A percentile compares a stretch with the other conserved stretches of the same genome.
Evolutionary conservation across 2,329 filamentous ascomycete genomes (phyloP).

Genomic region (Fusarium xyrophilum): DNA sequence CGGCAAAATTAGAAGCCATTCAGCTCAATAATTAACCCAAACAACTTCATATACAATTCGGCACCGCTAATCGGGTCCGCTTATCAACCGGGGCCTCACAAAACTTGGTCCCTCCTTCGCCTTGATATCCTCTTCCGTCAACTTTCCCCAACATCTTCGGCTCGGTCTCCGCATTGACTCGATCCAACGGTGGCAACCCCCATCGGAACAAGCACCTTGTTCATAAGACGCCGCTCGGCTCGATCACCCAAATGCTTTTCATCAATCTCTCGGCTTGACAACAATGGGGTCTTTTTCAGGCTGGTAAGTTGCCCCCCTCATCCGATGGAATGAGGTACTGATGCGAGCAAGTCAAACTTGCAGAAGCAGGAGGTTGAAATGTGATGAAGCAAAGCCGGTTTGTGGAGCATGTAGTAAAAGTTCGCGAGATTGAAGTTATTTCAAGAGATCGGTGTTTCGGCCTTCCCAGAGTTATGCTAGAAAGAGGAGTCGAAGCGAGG

Average conservation of each 20-base stretch:
- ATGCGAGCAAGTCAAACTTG: slow-evolving; percentile 30
- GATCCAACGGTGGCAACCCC: neutral
- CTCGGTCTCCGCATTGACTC: neutral
- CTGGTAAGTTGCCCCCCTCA: slow-evolving; percentile 11
- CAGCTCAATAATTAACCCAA: neutral
- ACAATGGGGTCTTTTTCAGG: slow-evolving; percentile 38
- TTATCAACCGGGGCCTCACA: neutral
- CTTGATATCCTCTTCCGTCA: slow-evolving; percentile 17
- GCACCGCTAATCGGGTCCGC: slow-evolving; percentile 8
- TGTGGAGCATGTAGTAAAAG: slow-evolving; percentile 35
- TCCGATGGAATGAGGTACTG: neutral
- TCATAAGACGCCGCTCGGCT: neutral
- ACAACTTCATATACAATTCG: neutral
- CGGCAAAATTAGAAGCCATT: rapidly evolving
- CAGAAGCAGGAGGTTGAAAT: slow-evolving; percentile 39
- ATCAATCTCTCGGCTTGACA: rapidly evolving
- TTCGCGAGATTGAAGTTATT: slow-evolving; percentile 24
- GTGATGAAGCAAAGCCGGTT: slow-evolving; percentile 34
- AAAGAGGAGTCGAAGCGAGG: neutral
- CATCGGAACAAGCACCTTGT: neutral
- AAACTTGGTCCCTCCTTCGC: slow-evolving; percentile 21
- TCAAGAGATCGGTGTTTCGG: slow-evolving; percentile 29
- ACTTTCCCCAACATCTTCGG: neutral
- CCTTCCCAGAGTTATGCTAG: slow-evolving; percentile 1
- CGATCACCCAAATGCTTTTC: neutral